Evolutionary conservation across 2,329 filamentous ascomycete genomes (phyloP).

Genomic region (Cercospora sp.): DNA sequence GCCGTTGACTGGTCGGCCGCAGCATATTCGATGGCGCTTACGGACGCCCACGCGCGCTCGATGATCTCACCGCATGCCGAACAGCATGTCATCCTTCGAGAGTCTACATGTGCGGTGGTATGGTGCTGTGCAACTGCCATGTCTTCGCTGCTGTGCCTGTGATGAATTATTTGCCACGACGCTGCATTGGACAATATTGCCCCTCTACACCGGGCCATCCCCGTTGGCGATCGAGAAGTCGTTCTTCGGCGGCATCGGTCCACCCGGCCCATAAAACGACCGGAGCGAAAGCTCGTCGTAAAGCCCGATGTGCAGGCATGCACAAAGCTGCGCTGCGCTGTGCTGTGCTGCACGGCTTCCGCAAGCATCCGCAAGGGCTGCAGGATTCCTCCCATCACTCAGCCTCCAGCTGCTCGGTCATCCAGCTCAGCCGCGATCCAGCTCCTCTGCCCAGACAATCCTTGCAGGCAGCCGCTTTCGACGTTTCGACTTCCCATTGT

Average conservation of each 20-base stretch:
- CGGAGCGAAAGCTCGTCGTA: background rate
- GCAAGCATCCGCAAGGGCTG: background rate
- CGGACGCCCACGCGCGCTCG: background rate
- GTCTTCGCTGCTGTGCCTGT: background rate
- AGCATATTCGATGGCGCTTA: background rate
- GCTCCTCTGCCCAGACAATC: background rate
- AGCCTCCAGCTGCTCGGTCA: background rate
- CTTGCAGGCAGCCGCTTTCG: slow-evolving; percentile 11
- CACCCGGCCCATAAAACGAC: background rate
- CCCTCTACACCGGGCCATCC: background rate
- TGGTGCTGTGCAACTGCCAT: background rate
- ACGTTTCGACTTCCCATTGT: background rate
- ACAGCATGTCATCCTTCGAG: background rate
- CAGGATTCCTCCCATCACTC: background rate
- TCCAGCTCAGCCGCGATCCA: background rate
- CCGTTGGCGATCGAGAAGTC: background rate
- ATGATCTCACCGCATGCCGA: background rate
- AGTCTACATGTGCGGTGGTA: background rate
- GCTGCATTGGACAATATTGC: background rate
- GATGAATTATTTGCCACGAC: background rate
- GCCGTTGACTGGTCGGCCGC: background rate
- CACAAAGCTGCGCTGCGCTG: background rate
- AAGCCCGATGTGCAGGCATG: slow-evolving; percentile 10
- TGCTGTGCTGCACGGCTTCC: background rate
- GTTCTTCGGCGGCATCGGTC: slow-evolving; percentile 1